Evolutionary conservation across 495 filamentous ascomycete genomes (phyloP).

Genomic region (Zalerion maritima): DNA sequence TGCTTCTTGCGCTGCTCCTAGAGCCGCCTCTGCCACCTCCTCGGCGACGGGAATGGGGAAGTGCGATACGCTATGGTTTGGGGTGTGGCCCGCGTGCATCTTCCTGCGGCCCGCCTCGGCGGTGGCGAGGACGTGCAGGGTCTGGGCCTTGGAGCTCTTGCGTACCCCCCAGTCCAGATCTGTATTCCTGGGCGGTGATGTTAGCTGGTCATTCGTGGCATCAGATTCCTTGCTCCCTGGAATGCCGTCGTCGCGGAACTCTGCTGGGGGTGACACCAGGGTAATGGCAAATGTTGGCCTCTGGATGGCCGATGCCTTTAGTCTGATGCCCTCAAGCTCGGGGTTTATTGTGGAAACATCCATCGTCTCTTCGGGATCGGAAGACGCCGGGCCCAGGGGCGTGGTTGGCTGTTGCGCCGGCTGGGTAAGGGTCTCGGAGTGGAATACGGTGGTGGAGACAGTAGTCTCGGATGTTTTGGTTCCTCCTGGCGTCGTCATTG

Average conservation of each 20-base stretch:
- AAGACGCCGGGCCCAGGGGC: too few relatives aligned
- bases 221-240: slow-evolving; percentile 10
- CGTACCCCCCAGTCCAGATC: too few relatives aligned
- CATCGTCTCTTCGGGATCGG: too few relatives aligned
- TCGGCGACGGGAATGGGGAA: slow-evolving; percentile 23
- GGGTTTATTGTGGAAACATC: slow-evolving; percentile 31
- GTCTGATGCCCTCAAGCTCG: slow-evolving; percentile 28
- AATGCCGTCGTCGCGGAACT: too few relatives aligned
- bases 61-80: slow-evolving; percentile 29
- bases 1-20: slow-evolving; percentile 19
- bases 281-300: slow-evolving; percentile 27
- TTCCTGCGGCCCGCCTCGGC: slow-evolving; percentile 25
- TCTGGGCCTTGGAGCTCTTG: slow-evolving; percentile 18
- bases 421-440: too few relatives aligned
- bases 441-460: too few relatives aligned
- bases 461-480: too few relatives aligned
- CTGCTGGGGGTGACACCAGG: slow-evolving; percentile 7
- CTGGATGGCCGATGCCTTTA: slow-evolving; percentile 24
- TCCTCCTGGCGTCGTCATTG: too few relatives aligned
- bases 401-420: too few relatives aligned
- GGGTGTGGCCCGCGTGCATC: slow-evolving; percentile 36
- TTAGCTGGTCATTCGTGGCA: too few relatives aligned
- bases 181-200: slow-evolving; percentile 5
- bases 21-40: too few relatives aligned
- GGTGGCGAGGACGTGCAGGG: slow-evolving; percentile 25